Conservation (phyloP, 768 basidiomycete species). For the Xerocomus potaroensis region DNA sequence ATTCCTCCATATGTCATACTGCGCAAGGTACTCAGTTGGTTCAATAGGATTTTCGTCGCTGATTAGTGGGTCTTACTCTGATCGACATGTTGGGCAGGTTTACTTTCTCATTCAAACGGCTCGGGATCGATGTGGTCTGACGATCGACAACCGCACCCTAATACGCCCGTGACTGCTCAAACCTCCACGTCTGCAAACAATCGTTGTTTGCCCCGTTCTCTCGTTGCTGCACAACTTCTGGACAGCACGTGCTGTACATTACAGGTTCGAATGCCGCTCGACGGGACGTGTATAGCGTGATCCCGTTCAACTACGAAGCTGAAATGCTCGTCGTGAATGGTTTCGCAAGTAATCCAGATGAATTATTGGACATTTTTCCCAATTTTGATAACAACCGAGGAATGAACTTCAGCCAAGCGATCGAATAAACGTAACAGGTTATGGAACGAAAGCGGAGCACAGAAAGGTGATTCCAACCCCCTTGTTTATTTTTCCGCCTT, state of each 20-base stretch:
- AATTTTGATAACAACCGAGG: slow-evolving; percentile 27
- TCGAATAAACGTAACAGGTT: slow-evolving; percentile 30
- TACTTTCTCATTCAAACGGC: slow-evolving; percentile 23
- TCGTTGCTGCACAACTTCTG: slow-evolving; percentile 55
- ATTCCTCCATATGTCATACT: not conserved
- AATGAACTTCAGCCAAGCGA: slow-evolving; percentile 43
- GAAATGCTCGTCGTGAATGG: slow-evolving; percentile 39
- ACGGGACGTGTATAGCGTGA: slow-evolving; percentile 53
- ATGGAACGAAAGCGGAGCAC: slow-evolving; percentile 50
- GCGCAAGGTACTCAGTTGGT: not conserved
- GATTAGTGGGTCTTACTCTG: slow-evolving; percentile 35
- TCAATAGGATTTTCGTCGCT: slow-evolving; percentile 48
- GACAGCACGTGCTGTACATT: slow-evolving; percentile 41
- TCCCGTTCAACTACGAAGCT: slow-evolving; percentile 38
- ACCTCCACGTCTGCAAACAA: slow-evolving; percentile 40
- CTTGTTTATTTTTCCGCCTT: not conserved
- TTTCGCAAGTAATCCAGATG: slow-evolving; percentile 40
- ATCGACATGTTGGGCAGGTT: not conserved
- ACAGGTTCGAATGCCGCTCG: slow-evolving; percentile 27
- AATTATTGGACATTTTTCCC: slow-evolving; percentile 40
- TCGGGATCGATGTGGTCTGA: slow-evolving; percentile 46
- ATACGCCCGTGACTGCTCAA: slow-evolving; percentile 37
- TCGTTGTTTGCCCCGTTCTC: slow-evolving; percentile 55
- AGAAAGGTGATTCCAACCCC: slow-evolving; percentile 35
- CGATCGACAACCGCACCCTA: slow-evolving; percentile 43